These are phyloP conservation scores for Scedosporium aurantiacum DNA, from an alignment of 2,329 filamentous ascomycete species.

Conservation along the genomic window DNA sequence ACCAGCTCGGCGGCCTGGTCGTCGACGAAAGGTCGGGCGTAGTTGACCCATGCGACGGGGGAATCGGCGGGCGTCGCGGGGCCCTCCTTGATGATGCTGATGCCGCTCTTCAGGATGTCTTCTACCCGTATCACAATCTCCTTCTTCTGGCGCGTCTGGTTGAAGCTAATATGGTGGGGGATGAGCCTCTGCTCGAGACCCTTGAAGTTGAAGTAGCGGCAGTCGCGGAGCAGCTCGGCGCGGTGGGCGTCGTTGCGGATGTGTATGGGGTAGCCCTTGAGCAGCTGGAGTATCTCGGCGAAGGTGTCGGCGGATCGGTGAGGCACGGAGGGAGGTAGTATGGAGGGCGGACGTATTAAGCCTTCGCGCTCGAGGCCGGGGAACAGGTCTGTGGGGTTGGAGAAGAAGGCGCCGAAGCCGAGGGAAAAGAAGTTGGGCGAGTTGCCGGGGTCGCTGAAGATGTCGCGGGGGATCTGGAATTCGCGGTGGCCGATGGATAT, in stretches of 20 bases:
- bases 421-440: constrained; percentile 94
- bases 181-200: constrained; percentile 82
- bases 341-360: constrained; percentile 76
- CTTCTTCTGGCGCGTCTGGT: constrained; percentile 52
- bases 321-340: constrained; percentile 70
- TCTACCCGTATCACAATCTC: constrained; percentile 76
- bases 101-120: constrained; percentile 79
- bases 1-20: constrained; percentile 62
- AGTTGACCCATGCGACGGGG: constrained; percentile 51
- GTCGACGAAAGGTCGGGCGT: constrained; percentile 79
- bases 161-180: constrained; percentile 64
- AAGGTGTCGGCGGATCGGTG: constrained; percentile 78
- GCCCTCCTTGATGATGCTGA: constrained; percentile 50
- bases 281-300: constrained; percentile 65
- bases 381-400: constrained; percentile 67
- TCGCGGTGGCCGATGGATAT: constrained; percentile 78
- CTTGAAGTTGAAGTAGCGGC: constrained; percentile 86
- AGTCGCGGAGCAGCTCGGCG: constrained; percentile 67
- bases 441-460: constrained; percentile 78
- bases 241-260: constrained; percentile 70
- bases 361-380: constrained; percentile 71
- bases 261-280: constrained; percentile 72
- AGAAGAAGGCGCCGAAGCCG: constrained; percentile 82
- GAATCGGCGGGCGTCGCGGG: constrained; percentile 14
- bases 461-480: constrained; percentile 81